Percentiles rank a stretch among this genome's conserved stretches.
Conservation (phyloP, 176 grass and related monocot genomes). For the barley (Hordeum vulgare) region DNA sequence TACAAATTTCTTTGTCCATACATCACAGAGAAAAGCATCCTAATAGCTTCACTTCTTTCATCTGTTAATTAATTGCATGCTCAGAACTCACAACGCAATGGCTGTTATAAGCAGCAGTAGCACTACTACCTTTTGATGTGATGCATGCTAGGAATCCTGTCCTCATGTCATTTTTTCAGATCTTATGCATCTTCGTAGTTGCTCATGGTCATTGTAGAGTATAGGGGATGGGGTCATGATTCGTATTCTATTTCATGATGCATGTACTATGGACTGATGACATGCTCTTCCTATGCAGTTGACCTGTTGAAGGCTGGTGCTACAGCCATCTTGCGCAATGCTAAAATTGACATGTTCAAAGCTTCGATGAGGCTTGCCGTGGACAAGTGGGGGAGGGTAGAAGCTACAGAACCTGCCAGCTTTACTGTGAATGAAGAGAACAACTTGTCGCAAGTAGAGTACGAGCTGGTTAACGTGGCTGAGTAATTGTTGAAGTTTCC, state of each 20-base stretch:
- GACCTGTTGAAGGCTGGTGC: conserved; percentile 55
- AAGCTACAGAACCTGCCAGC: conserved; percentile 59
- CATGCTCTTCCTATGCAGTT: conserved; percentile 35
- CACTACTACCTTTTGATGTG: not conserved
- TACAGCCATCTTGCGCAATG: conserved; percentile 78
- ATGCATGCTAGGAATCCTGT: not conserved
- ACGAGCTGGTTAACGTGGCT: conserved; percentile 73
- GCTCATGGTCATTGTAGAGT: not conserved
- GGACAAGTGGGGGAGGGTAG: conserved; percentile 87
- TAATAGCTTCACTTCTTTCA: not conserved
- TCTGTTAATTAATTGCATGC: not conserved
- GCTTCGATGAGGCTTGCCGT: conserved; percentile 81
- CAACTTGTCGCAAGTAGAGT: conserved; percentile 83
- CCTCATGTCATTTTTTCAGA: not conserved
- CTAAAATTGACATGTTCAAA: conserved; percentile 95
- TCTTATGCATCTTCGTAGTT: not conserved
- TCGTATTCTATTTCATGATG: not conserved
- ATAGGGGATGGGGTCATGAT: not conserved
- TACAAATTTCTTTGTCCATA: not conserved
- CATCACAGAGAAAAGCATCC: not conserved
- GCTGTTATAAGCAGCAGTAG: not conserved
- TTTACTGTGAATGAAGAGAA: conserved; percentile 84
- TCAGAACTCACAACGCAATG: not conserved
- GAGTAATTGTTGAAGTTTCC: conserved; percentile 24
- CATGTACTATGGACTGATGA: not conserved